Evolutionary conservation across 352 stramenopile species (phyloP).

Genomic region (Pythium sukuiense): DNA sequence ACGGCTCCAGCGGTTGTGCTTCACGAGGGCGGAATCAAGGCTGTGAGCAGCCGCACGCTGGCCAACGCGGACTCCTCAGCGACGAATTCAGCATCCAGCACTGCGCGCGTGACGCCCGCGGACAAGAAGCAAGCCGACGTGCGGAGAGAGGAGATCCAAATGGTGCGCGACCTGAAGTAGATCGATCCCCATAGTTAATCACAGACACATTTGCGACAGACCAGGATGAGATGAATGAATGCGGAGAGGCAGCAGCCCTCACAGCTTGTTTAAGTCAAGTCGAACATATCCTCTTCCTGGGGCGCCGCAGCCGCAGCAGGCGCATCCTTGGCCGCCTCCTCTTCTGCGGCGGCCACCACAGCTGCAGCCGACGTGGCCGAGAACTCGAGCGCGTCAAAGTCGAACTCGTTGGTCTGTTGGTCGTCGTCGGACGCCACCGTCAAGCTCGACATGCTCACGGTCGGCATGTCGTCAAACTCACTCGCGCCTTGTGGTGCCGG

Average conservation of each 20-base stretch:
- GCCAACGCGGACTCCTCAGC: conserved; percentile 11
- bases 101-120: conserved; percentile 21
- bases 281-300: conserved; percentile 65
- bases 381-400: conserved; percentile 70
- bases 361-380: conserved; percentile 21
- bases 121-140: conserved; percentile 49
- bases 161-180: conserved; percentile 54
- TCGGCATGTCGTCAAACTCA: conserved; percentile 18
- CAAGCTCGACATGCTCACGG: conserved; percentile 25
- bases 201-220: neutral
- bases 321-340: conserved; percentile 14
- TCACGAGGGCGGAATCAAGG: neutral
- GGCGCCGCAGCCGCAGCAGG: conserved; percentile 22
- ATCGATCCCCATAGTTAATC: neutral
- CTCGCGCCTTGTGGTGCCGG: neutral
- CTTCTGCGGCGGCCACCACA: conserved; percentile 11
- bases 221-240: neutral
- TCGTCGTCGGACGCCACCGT: conserved; percentile 27
- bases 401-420: conserved; percentile 43
- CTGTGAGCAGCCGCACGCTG: conserved; percentile 12
- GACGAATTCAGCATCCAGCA: conserved; percentile 21
- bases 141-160: conserved; percentile 53
- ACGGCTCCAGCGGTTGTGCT: conserved; percentile 27
- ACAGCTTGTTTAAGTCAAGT: conserved; percentile 51
- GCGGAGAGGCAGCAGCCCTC: neutral